Conservation (phyloP, 257 asterid genomes). For the Coffea eugenioides region DNA sequence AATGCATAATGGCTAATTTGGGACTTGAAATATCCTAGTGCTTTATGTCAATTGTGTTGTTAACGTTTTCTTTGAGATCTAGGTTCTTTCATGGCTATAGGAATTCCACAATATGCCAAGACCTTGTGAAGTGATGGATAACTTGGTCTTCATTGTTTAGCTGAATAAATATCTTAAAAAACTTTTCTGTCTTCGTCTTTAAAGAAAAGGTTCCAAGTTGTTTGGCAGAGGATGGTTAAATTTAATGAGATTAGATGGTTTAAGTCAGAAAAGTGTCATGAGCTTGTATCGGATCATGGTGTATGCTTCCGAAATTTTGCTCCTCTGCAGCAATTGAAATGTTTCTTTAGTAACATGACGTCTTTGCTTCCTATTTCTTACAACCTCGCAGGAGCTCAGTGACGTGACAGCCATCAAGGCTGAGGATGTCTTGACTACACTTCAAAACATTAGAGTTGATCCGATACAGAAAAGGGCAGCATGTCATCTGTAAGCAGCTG, state of each 20-base stretch:
- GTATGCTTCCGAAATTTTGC: too few relatives aligned
- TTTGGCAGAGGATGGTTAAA: neutral
- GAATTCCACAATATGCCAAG: neutral
- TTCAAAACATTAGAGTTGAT: conserved; percentile 80
- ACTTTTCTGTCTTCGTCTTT: neutral
- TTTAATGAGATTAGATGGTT: neutral
- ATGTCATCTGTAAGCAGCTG: conserved; percentile 95
- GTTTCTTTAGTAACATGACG: neutral
- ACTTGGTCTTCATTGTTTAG: neutral
- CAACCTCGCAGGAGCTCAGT: conserved; percentile 67
- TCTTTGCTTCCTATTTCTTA: neutral
- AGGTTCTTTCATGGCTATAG: neutral
- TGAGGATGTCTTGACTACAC: conserved; percentile 84
- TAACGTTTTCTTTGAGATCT: neutral
- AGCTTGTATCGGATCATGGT: neutral
- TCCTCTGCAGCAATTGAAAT: neutral
- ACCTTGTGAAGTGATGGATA: neutral
- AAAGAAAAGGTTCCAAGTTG: neutral
- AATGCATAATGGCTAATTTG: neutral
- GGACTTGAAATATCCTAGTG: neutral
- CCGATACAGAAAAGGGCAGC: conserved; percentile 94
- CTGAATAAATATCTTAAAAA: neutral
- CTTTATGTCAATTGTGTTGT: neutral
- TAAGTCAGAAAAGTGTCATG: neutral
- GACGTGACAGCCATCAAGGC: conserved; percentile 98